Percentiles rank a stretch among this genome's conserved stretches.
These are phyloP conservation scores for Saturnispora sekii DNA, from an alignment of 805 yeast species.

Conservation along the genomic window DNA sequence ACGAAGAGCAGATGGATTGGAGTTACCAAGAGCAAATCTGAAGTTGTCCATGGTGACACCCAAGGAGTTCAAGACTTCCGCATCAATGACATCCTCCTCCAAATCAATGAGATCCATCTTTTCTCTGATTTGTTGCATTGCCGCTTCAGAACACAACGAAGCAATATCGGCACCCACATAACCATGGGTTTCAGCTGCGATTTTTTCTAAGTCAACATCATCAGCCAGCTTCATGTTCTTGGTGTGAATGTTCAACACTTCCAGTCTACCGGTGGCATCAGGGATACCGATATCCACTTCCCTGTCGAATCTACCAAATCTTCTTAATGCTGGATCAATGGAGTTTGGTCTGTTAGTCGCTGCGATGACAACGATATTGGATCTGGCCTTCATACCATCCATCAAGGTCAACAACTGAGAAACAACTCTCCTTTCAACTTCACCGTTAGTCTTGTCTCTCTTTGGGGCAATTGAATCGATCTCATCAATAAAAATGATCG, in stretches of 20 bases:
- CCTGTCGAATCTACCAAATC: conserved; percentile 80
- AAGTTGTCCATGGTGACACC: conserved; percentile 99
- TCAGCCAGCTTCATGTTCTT: conserved; percentile 95
- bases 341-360: conserved; percentile 89
- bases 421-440: conserved; percentile 98
- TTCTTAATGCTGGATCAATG: conserved; percentile 76
- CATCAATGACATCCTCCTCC: conserved; percentile 94
- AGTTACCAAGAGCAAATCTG: conserved; percentile 93
- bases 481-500: conserved; percentile 96
- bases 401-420: conserved; percentile 93
- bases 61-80: conserved; percentile 89
- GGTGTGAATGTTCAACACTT: conserved; percentile 93
- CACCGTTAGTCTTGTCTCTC: conserved; percentile 99
- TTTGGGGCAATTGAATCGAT: conserved; percentile 98
- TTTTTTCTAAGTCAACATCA: conserved; percentile 90
- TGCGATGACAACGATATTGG: conserved; percentile 96
- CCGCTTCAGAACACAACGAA: conserved; percentile 98
- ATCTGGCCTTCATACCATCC: conserved; percentile 99
- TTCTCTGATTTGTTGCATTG: conserved; percentile 99
- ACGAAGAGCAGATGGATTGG: conserved; percentile 98
- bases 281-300: conserved; percentile 89
- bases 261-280: conserved; percentile 97
- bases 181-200: conserved; percentile 98
- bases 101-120: conserved; percentile 97
- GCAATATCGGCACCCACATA: conserved; percentile 99